Conservation (phyloP, 2,329 filamentous ascomycete species). For the Alternaria brassicicola region DNA sequence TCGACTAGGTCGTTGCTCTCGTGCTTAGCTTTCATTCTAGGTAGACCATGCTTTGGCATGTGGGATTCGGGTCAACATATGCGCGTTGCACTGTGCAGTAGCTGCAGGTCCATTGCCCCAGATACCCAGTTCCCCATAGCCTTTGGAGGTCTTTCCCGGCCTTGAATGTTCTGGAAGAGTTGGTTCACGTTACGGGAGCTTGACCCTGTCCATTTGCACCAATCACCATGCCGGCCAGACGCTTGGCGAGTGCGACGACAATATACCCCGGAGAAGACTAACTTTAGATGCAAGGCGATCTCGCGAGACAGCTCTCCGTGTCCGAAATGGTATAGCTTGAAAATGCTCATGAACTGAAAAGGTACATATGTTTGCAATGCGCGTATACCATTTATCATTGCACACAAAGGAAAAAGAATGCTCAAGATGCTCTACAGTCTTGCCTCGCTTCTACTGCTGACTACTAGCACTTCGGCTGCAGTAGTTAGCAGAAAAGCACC, state of each 20-base stretch:
- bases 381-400: not conserved
- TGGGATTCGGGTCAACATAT: not conserved
- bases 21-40: not conserved
- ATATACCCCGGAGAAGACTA: constrained; percentile 13
- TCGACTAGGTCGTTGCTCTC: not conserved
- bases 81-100: not conserved
- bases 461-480: constrained; percentile 25
- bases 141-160: not conserved
- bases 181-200: constrained; percentile 8
- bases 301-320: constrained; percentile 8
- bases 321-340: constrained; percentile 8
- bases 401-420: not conserved
- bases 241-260: constrained; percentile 9
- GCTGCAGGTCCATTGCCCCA: constrained; percentile 12
- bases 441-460: constrained; percentile 21
- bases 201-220: constrained; percentile 8
- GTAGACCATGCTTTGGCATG: not conserved
- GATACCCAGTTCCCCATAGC: constrained; percentile 2
- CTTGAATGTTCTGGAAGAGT: constrained; percentile 11
- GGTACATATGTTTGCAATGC: not conserved
- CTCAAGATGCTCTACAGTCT: constrained; percentile 9
- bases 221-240: constrained; percentile 1
- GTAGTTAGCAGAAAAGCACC: constrained; percentile 10
- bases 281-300: not conserved
- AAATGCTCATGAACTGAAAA: not conserved